Conservation (phyloP, 129 eudicot species). For the Flaveria sonorensis region DNA sequence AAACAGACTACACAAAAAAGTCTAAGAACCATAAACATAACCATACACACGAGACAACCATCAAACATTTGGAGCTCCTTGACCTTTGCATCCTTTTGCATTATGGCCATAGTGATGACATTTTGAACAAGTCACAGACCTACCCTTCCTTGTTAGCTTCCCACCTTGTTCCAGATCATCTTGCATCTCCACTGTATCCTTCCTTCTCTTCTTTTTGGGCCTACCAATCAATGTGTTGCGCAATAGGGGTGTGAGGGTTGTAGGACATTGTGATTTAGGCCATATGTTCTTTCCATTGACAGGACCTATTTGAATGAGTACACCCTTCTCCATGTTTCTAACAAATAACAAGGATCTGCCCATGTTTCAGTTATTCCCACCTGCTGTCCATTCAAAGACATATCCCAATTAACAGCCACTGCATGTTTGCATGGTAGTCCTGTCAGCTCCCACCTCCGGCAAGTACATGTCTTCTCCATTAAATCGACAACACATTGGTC, state of each 20-base stretch:
- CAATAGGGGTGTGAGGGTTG: neutral
- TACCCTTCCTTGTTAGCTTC: no score
- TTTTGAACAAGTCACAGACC: no score
- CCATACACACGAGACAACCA: no score
- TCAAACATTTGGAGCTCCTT: no score
- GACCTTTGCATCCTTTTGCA: no score
- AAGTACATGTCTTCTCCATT: no score
- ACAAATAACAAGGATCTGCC: neutral
- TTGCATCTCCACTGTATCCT: neutral
- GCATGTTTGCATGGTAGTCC: neutral
- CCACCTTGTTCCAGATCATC: no score
- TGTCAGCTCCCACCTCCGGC: neutral
- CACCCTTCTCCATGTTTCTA: neutral
- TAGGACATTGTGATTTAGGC: neutral
- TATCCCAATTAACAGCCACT: neutral
- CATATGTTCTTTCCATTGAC: neutral
- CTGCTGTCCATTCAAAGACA: neutral
- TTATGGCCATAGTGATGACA: no score
- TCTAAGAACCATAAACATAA: no score
- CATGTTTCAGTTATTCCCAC: neutral
- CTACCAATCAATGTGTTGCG: neutral
- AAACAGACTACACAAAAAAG: no score
- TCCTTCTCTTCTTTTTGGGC: conserved; percentile 3
- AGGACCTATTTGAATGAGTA: neutral
- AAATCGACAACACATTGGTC: no score